Evolutionary conservation across 129 eudicot species (phyloP).

Genomic region (Deinandra increscens): DNA sequence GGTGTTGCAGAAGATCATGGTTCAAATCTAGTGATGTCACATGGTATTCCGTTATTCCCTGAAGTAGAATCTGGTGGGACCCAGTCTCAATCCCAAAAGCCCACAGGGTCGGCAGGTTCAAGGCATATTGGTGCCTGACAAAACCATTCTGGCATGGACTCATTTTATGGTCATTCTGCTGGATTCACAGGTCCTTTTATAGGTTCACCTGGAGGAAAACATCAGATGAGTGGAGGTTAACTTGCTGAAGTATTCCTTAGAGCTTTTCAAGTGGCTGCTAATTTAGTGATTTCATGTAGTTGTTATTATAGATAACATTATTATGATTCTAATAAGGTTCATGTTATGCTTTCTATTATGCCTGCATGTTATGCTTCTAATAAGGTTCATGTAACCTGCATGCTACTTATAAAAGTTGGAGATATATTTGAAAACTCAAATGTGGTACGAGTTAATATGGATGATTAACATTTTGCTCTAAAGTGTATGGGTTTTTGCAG

Average conservation of each 20-base stretch:
- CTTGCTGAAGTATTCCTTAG: constrained; percentile 71
- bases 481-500: too few species aligned
- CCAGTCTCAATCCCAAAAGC: constrained; percentile 68
- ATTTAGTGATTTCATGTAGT: constrained; percentile 17
- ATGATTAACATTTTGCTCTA: too few species aligned
- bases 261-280: constrained; percentile 62
- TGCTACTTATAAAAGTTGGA: too few species aligned
- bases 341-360: too few species aligned
- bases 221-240: constrained; percentile 76
- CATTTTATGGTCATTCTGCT: constrained; percentile 79
- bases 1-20: constrained; percentile 44
- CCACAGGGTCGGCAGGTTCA: constrained; percentile 49
- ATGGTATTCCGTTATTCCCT: too few species aligned
- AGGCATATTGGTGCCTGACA: constrained; percentile 82
- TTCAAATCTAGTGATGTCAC: too few species aligned
- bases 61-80: constrained; percentile 67
- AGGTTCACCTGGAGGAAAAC: constrained; percentile 70
- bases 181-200: constrained; percentile 84
- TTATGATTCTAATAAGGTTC: too few species aligned
- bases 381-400: too few species aligned
- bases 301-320: too few species aligned
- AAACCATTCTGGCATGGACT: constrained; percentile 74
- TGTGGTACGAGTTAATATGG: too few species aligned
- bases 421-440: too few species aligned
- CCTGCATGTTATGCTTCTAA: too few species aligned